Evolutionary conservation across 208 protist genomes (phyloP).

Genomic region (Leishmania tropica): DNA sequence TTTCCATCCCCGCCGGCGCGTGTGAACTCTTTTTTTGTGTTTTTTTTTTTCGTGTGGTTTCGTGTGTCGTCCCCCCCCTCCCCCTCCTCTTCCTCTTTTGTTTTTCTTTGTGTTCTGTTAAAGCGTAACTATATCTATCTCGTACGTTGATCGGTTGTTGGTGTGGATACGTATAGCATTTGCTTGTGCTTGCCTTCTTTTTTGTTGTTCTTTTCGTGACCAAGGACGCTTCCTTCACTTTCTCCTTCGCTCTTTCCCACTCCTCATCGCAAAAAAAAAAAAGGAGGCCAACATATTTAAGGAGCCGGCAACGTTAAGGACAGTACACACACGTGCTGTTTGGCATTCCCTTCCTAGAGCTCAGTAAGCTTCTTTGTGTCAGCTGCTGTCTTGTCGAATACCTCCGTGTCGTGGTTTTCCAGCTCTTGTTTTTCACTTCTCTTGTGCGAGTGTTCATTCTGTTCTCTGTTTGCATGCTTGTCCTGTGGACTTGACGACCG

Average conservation of each 20-base stretch:
- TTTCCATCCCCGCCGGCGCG: neutral
- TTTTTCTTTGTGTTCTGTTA: neutral
- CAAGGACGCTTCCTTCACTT: neutral
- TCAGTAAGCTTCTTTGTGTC: neutral
- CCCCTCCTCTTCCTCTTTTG: neutral
- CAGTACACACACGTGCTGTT: neutral
- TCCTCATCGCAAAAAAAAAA: neutral
- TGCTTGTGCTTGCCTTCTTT: neutral
- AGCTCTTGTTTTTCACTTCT: neutral
- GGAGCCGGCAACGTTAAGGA: neutral
- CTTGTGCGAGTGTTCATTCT: neutral
- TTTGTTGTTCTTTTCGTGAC: neutral
- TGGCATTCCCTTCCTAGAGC: neutral
- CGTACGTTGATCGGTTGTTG: neutral
- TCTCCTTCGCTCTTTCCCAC: neutral
- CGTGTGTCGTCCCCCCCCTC: neutral
- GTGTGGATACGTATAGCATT: neutral
- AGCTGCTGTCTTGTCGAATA: neutral
- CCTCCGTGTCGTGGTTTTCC: neutral
- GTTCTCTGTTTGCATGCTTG: neutral
- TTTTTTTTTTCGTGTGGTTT: no score
- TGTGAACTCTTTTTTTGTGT: neutral
- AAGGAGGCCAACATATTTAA: neutral
- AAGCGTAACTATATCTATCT: neutral
- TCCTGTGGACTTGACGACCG: neutral